Evolutionary conservation across 2,329 filamentous ascomycete genomes (phyloP), one percentile per base, ranked within the genome.

Genomic region (Trichoderma afroharzianum): DNA sequence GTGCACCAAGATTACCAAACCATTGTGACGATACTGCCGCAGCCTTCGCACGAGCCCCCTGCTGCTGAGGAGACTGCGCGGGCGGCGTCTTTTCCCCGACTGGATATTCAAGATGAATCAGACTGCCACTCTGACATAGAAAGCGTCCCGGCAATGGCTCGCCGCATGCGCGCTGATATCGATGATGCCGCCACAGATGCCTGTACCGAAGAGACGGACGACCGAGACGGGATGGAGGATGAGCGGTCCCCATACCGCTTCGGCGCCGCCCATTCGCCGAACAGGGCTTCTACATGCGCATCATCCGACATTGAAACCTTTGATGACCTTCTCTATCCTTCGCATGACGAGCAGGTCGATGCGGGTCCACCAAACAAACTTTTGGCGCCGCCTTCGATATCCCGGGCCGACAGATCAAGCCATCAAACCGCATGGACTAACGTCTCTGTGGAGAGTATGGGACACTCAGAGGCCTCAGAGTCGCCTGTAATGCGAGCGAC

Each of bases 381-480:
- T 9, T 79, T 81, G 66, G 82, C 88, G 15, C 87, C 87, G 14
- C 82, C 63, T 78, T 83, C 74, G 76, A 83, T 63, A 77, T 82
- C 66, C 79, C 83, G 55, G 79, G 81, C 72, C 82, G 77, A 88
- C 72, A 83, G 87, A 47, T 79, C 81, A 24, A 90, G 88, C 73
- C 86, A 88, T 63, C 84, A 86, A 68, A 88, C 88, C 2, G 81
- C 83, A n/a, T 90, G 88, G 88, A 90, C 88, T 30, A 88, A 90
- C 75, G 85, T 87, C 72, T 88, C 88, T 0, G 80, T 89, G 11
- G 86, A 87, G 18, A 89, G 86, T 71, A 83, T 81, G 24, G 85
- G 87, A 72, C 74, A 74, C n/a, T 80, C 80, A 14, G 79, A 80
- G 53, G 73, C 68, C 11, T 73, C 75, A 18, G 76, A 74, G 61